Base-by-base conservation (phyloP, 495 filamentous ascomycete species). In the Penicillium egyptiacum region DNA sequence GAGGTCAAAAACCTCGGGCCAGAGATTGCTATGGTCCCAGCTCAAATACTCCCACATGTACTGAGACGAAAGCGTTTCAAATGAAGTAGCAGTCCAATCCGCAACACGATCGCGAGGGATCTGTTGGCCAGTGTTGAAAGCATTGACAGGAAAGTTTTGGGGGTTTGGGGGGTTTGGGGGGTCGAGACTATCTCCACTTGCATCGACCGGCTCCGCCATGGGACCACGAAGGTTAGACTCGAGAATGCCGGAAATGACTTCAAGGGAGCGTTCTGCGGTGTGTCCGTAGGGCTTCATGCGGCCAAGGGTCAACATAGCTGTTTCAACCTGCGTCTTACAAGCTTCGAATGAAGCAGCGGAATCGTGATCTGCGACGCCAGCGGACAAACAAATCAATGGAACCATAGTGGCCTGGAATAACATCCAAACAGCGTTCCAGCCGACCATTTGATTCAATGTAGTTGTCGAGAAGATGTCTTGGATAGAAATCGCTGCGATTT, bases 341-440 rank as follows among this genome's bases (percentile, higher is more conserved):
- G 59, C 31, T 46, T 62, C 59, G 22, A 70, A 81, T 78, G 61
- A 75, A 72, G 73, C 76, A 75, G 57, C 80, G 70, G 40, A 70
- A 70, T 61, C 76, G 22, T 74, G 69, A 8, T 74, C 72, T 55
- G 68, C 74, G 22, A 64, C 6, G 41, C 53, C 4, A 53, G 50
- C 83, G 67, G 51, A 88, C 44, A 90, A 75, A 35, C 73, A 81
- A 17, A 91, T 79, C 5, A 91, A 78, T 0, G 87, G 88, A 35
- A 90, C 83, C 85, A 89, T 88, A 53, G 80, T 79, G 0, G 87
- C 86, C 71, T 91, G 88, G 75, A 88, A 89, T 50, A 87, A 71
- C 63, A 88, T 83, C 88, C 88, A 91, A 10, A 88, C 85, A 5
- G 81, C 86, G 68, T 87, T 87, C 87, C 87, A 89, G n/a, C 86